phyloP scores from a whole-genome alignment of 345 rosid species.

The Linum lewisii region DNA sequence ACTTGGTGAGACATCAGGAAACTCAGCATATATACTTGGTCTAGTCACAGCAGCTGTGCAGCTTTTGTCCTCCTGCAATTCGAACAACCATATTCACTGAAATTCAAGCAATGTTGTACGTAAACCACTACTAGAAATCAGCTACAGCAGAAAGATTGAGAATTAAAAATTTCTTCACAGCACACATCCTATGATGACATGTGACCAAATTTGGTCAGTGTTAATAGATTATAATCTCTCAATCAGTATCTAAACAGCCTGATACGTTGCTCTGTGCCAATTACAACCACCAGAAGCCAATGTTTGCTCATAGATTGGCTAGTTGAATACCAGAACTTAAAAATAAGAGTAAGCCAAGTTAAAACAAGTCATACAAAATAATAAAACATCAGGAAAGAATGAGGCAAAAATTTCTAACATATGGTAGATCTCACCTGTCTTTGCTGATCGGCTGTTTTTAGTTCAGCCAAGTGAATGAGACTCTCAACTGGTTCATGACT shows the following conservation, averaged over 20 bases:
- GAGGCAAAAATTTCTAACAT: constrained; percentile 1
- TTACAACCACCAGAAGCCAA: neutral
- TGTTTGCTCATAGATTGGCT: too few species aligned
- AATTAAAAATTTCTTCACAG: neutral
- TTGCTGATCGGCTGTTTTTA: neutral
- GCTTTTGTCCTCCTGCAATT: constrained; percentile 24
- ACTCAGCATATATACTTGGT: constrained; percentile 12
- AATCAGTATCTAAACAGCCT: neutral
- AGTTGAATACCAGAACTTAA: too few species aligned
- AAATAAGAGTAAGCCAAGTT: neutral
- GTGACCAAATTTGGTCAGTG: neutral
- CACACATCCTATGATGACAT: neutral
- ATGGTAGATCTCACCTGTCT: constrained; percentile 16
- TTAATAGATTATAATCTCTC: too few species aligned
- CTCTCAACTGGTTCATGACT: constrained; percentile 11
- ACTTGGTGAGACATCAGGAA: constrained; percentile 16
- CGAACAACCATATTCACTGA: constrained; percentile 3
- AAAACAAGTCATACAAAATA: constrained; percentile 4
- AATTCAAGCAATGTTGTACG: neutral
- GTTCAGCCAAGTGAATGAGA: constrained; percentile 19
- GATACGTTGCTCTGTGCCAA: neutral
- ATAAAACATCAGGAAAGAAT: constrained; percentile 4
- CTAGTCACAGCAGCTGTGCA: constrained; percentile 9
- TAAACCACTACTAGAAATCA: neutral
- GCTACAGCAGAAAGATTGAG: neutral